Conservation (phyloP, 2,329 filamentous ascomycete species). For the Penicillium polonicum region DNA sequence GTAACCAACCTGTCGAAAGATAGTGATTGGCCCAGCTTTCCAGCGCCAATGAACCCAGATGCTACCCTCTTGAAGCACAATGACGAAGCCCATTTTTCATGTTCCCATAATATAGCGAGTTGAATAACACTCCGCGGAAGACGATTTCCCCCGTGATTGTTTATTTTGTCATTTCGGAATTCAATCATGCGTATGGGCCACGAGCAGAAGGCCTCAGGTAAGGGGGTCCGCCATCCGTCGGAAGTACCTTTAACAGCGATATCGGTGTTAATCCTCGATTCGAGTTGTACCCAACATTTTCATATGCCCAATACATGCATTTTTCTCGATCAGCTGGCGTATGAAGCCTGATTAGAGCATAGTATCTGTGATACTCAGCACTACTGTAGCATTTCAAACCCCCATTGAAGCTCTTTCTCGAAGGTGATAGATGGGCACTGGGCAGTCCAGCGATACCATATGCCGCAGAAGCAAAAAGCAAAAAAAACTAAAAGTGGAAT, state of each 20-base stretch:
- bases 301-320: background rate
- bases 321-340: background rate
- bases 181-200: background rate
- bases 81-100: background rate
- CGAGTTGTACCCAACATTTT: background rate
- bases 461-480: background rate
- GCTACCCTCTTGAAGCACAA: background rate
- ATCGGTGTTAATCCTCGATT: background rate
- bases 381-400: constrained; percentile 2
- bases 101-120: background rate
- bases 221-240: background rate
- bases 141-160: background rate
- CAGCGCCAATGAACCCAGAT: background rate
- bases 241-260: background rate
- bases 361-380: background rate
- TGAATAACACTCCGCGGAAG: background rate
- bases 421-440: background rate
- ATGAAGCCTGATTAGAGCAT: background rate
- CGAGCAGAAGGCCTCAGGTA: background rate
- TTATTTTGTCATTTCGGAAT: background rate
- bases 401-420: background rate
- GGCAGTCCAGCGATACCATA: background rate
- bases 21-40: background rate
- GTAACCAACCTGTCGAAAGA: background rate
- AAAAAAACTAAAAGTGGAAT: background rate